phyloP scores from a whole-genome alignment of 2,329 filamentous ascomycete species.

The Fusarium sp. region DNA sequence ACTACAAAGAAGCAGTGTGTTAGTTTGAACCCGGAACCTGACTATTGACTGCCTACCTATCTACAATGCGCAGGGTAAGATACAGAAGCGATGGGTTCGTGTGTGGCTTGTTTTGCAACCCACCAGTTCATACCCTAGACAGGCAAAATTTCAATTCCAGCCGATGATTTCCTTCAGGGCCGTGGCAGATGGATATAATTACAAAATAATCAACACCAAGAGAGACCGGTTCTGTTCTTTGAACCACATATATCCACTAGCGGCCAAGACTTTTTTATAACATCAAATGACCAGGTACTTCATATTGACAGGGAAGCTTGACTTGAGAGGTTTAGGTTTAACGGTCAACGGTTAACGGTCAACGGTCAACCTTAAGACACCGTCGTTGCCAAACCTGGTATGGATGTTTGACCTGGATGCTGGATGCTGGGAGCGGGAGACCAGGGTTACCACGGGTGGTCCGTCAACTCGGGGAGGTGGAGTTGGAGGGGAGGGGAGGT shows the following conservation, averaged over 20 bases:
- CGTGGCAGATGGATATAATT: background rate
- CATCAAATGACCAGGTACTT: slow-evolving; percentile 1
- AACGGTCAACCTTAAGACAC: slow-evolving; percentile 33
- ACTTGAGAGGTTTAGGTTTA: slow-evolving; percentile 35
- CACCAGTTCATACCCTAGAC: background rate
- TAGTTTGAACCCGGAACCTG: background rate
- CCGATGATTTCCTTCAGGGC: background rate
- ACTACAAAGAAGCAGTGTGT: background rate
- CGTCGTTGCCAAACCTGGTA: slow-evolving; percentile 28
- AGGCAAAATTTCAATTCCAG: background rate
- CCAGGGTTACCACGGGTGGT: slow-evolving; percentile 43
- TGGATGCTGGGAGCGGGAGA: slow-evolving; percentile 44
- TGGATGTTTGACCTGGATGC: slow-evolving; percentile 34
- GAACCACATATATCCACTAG: background rate
- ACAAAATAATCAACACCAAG: background rate
- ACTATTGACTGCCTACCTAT: background rate
- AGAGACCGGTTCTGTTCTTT: background rate
- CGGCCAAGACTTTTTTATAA: background rate
- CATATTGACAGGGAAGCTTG: slow-evolving; percentile 16
- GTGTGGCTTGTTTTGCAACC: background rate
- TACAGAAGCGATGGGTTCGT: background rate
- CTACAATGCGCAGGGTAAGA: background rate
- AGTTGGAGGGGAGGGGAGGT: slow-evolving; percentile 35
- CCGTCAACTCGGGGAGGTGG: slow-evolving; percentile 44
- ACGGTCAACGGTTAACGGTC: slow-evolving; percentile 42